These are phyloP conservation scores for Melastoma malabathricum DNA, from an alignment of 345 rosid species.

Conservation along the genomic window DNA sequence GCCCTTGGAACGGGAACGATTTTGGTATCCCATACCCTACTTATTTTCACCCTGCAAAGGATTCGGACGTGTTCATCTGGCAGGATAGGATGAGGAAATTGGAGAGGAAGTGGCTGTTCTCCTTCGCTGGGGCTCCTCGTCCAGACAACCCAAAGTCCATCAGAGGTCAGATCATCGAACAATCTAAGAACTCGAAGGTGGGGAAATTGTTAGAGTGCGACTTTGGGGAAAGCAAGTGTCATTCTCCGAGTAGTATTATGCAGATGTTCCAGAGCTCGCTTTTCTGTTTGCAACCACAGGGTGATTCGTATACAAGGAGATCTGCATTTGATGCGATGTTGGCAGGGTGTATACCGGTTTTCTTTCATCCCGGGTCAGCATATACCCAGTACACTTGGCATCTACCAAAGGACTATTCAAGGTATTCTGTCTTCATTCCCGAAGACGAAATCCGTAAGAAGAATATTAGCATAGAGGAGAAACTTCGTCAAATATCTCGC, in stretches of 20 bases:
- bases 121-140: slow-evolving; percentile 17
- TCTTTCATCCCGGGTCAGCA: slow-evolving; percentile 38
- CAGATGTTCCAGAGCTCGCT: slow-evolving; percentile 40
- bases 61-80: slow-evolving; percentile 12
- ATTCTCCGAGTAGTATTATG: slow-evolving; percentile 42
- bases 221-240: slow-evolving; percentile 39
- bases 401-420: slow-evolving; percentile 26
- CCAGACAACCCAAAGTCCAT: slow-evolving; percentile 13
- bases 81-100: slow-evolving; percentile 16
- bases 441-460: slow-evolving; percentile 29
- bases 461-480: slow-evolving; percentile 27
- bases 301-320: slow-evolving; percentile 37
- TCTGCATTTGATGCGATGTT: slow-evolving; percentile 43
- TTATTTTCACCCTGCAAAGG: slow-evolving; percentile 17
- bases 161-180: slow-evolving; percentile 13
- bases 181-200: slow-evolving; percentile 5
- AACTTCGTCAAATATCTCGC: slow-evolving; percentile 23
- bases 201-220: slow-evolving; percentile 14
- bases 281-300: slow-evolving; percentile 43
- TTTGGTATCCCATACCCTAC: slow-evolving; percentile 17
- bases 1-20: slow-evolving; percentile 17
- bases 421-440: slow-evolving; percentile 35
- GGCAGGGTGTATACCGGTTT: slow-evolving; percentile 27
- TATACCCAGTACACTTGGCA: slow-evolving; percentile 45
- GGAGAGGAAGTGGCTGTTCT: slow-evolving; percentile 13